These are phyloP conservation scores for Solanum appendiculatum DNA, from an alignment of 257 asterid genomes.

Conservation along the genomic window DNA sequence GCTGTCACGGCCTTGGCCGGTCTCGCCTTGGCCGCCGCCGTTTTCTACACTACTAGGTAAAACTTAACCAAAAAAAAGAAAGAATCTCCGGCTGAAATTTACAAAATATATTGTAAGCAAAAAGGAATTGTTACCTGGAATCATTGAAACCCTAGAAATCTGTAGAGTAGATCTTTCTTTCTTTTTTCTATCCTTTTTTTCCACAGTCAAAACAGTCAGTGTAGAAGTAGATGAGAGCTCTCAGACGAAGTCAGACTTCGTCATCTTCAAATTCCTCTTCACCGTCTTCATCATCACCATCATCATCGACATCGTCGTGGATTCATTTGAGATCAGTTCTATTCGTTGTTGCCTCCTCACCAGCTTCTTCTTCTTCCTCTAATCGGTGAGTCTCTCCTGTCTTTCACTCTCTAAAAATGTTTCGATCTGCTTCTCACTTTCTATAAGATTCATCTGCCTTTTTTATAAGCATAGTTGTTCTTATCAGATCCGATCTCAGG, in stretches of 20 bases:
- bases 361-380: constrained; percentile 62
- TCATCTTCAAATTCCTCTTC: constrained; percentile 67
- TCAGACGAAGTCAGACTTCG: constrained; percentile 83
- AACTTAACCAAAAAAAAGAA: no score
- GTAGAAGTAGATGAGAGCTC: constrained; percentile 74
- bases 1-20: constrained; percentile 77
- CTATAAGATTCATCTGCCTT: neutral
- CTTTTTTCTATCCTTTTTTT: neutral
- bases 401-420: constrained; percentile 3
- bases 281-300: constrained; percentile 58
- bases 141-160: constrained; percentile 38
- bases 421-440: neutral
- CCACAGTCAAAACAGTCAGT: constrained; percentile 7
- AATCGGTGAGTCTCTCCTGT: constrained; percentile 62
- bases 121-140: neutral
- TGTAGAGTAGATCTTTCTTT: neutral
- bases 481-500: constrained; percentile 1
- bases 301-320: constrained; percentile 70
- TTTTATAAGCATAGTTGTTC: neutral
- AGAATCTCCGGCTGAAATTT: neutral
- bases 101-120: neutral
- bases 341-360: constrained; percentile 73
- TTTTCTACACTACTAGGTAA: constrained; percentile 52
- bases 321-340: constrained; percentile 91
- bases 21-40: constrained; percentile 68